Evolutionary conservation across 257 asterid genomes (phyloP), one percentile per base, ranked within the genome.

Genomic region (Asclepias syriaca): DNA sequence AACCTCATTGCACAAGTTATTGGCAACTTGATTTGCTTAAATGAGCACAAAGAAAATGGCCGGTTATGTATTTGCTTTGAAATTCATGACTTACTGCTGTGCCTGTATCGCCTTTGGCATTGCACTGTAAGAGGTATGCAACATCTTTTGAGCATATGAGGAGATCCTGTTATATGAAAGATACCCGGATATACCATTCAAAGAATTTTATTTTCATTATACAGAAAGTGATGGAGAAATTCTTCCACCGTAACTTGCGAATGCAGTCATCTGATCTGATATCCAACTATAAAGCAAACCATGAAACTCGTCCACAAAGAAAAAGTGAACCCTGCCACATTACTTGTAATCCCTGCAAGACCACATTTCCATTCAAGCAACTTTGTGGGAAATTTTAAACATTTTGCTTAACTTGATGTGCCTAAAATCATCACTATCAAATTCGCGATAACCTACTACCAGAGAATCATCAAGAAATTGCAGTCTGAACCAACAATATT

Each of bases 261-360:
- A 14, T 8, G 5, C 46, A 61, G 39, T 34, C 46, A 60, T 4
- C 34, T 4, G 66, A 61, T 15, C 66, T 6, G 8, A 14, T 61
- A 15, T 34, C 15, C 19, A 21, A 61, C 22, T 4, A 43, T n/a
- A 13, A 46, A 46, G 15, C n/a, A 3, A 8, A 65, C 40, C 21
- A 21, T 10, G 21, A 45, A 66, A 66, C 34, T 21, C 22, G 56
- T 15, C 56, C 32, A 65, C 18, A 65, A 40, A 45, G 53, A 21
- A 21, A n/a, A 40, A 4, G 65, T n/a, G 15, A 19, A 27, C 66
- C 22, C 54, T 54, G 57, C 53, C 49, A 16, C 27, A 56, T 13
- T 56, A 10, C 11, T 22, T 5, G 43, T 39, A 19, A 10, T 40
- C 74, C 74, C 67, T 70, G 66, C 66, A 70, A 55, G 53, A 19